Evolutionary conservation across 228 moss, liverwort and hornwort species (phyloP), one percentile per base, ranked within the genome.

Genomic region (Sphagnum magellanicum): DNA sequence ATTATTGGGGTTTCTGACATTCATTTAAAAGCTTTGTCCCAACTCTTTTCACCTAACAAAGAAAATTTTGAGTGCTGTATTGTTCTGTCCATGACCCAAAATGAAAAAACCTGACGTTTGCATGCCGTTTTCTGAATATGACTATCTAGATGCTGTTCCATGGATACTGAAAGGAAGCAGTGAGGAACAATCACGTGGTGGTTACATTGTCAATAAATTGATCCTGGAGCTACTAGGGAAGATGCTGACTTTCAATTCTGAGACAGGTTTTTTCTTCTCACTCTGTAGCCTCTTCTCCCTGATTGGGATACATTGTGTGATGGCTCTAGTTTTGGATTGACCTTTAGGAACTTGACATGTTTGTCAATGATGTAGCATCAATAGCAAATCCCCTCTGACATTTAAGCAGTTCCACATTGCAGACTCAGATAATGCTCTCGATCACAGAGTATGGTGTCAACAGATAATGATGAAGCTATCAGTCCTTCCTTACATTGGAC

Each of bases 181-280:
- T 72, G 85, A 82, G 71, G 81, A 73, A 48, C 68, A 51, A 57
- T 16, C 47, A 50, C 50, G 52, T 79, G 79, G 63, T 9, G 79
- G 75, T 68, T 71, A 64, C 63, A 76, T 75, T 51, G 52, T 71
- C 4, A 53, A 32, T 65, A 86, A 77, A 79, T 66, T 86, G 50
- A 77, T 79, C 48, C 66, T 82, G 53, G 68, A 79, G 63, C 73
- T 82, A 55, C 73, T 86, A 72, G 63, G 63, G n/a, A 79, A 79
- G 53, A 62, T 86, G 68, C 75, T 82, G 55, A 75, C 77, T 67
- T 86, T 75, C 77, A 72, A 78, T 51, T n/a, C 73, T 59, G 74
- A 13, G 46, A 63, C 75, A 68, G 77, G 86, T 79, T 50, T 4
- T 55, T 12, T 12, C 55, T 55, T 12, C 9, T 12, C 55, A 1